A percentile compares a stretch with the other conserved stretches of the same genome.
phyloP scores from a whole-genome alignment of 73 alveolate species.

The Urostyla sp. region DNA sequence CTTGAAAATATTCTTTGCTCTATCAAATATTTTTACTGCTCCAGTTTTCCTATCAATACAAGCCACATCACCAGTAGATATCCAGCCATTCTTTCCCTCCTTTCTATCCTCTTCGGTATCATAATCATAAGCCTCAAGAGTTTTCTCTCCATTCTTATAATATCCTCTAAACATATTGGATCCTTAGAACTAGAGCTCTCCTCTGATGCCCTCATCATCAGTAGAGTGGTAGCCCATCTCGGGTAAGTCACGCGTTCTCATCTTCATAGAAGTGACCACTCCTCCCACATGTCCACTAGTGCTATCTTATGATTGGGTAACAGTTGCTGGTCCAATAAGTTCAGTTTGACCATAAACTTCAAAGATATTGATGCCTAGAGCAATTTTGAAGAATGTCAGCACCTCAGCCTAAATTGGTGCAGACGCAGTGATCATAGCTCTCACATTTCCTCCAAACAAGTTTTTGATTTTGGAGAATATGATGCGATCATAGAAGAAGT shows the following conservation, averaged over 20 bases:
- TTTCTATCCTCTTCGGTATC: too few relatives aligned
- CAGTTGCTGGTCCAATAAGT: conserved; percentile 75
- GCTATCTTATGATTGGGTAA: conserved; percentile 64
- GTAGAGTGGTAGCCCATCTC: conserved; percentile 82
- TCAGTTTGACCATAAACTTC: conserved; percentile 89
- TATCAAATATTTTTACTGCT: conserved; percentile 85
- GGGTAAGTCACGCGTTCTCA: conserved; percentile 84
- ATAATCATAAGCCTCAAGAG: conserved; percentile 74
- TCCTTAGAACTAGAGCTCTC: conserved; percentile 83
- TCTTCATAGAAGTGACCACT: conserved; percentile 51
- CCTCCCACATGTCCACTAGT: conserved; percentile 81
- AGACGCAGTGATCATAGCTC: conserved; percentile 70
- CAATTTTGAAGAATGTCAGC: conserved; percentile 60
- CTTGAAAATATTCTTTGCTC: conserved; percentile 85
- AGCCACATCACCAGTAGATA: conserved; percentile 87
- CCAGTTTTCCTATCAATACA: conserved; percentile 65
- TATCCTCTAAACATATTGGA: conserved; percentile 77
- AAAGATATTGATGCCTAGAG: conserved; percentile 55
- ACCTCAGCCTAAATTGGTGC: conserved; percentile 79
- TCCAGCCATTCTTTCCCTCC: too few relatives aligned
- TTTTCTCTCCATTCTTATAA: conserved; percentile 74
- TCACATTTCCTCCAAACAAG: conserved; percentile 72
- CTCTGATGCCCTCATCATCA: conserved; percentile 77
- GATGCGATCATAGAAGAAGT: conserved; percentile 43
- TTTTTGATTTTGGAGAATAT: conserved; percentile 69